A percentile compares a stretch with the other conserved stretches of the same genome.
These are phyloP conservation scores for Globisporangium acanthophoron DNA, from an alignment of 352 stramenopile genomes.

Conservation along the genomic window DNA sequence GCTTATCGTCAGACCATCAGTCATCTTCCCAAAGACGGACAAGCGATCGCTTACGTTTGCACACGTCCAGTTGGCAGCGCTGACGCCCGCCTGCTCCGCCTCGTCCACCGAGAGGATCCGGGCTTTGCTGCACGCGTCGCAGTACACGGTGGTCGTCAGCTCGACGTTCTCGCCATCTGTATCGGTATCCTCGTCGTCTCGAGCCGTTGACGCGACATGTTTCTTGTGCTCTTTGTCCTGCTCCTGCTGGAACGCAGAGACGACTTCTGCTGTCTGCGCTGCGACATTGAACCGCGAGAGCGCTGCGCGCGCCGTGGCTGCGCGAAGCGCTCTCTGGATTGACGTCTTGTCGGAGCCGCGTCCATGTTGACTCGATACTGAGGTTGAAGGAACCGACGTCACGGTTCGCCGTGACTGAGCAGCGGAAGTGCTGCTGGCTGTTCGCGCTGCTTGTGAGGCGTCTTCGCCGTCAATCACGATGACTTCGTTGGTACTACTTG, in stretches of 20 bases:
- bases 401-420: background rate
- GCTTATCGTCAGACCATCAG: no score
- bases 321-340: constrained; percentile 20
- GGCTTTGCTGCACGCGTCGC: constrained; percentile 75
- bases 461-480: constrained; percentile 1
- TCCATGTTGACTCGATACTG: background rate
- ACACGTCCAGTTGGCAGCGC: constrained; percentile 53
- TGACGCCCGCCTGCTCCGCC: constrained; percentile 21
- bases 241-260: constrained; percentile 31
- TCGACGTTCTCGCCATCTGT: constrained; percentile 47
- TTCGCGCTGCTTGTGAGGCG: background rate
- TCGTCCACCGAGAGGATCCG: constrained; percentile 58
- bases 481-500: constrained; percentile 4
- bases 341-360: constrained; percentile 5
- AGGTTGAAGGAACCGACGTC: background rate
- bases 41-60: constrained; percentile 14
- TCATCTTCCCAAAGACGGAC: no score
- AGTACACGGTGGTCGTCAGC: constrained; percentile 69
- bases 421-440: background rate
- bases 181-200: constrained; percentile 23
- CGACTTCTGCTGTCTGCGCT: constrained; percentile 31
- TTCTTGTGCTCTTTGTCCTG: background rate
- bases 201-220: background rate
- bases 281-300: constrained; percentile 44
- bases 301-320: constrained; percentile 49